A percentile compares a stretch with the other conserved stretches of the same genome.
These are phyloP conservation scores for Botryotinia convoluta DNA, from an alignment of 2,329 filamentous ascomycete genomes.

Conservation along the genomic window DNA sequence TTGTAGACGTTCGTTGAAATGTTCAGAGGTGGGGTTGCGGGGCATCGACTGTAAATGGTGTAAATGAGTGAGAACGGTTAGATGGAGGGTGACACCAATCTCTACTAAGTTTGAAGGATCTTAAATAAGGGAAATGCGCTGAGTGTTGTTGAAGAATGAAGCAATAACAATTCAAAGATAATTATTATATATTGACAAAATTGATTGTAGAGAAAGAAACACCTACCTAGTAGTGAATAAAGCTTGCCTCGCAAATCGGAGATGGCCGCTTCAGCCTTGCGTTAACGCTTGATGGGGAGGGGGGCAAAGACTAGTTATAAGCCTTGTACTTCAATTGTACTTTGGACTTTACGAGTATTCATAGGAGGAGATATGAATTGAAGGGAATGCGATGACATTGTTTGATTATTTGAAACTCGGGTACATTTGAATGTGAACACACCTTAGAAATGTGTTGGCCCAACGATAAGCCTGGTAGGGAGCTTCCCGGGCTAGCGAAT, in stretches of 20 bases:
- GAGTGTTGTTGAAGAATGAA: not conserved
- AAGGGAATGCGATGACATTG: not conserved
- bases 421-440: not conserved
- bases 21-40: slow-evolving; percentile 12
- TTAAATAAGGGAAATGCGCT: too few relatives aligned
- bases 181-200: not conserved
- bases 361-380: not conserved
- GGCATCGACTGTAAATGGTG: slow-evolving; percentile 4
- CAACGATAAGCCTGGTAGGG: not conserved
- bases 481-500: slow-evolving; percentile 14
- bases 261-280: slow-evolving; percentile 29
- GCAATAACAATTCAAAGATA: not conserved
- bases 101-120: not conserved
- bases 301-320: not conserved
- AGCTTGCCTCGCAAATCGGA: slow-evolving; percentile 25
- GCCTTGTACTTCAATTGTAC: not conserved
- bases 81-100: not conserved
- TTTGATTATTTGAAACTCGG: not conserved
- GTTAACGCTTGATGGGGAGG: not conserved
- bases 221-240: not conserved
- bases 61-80: not conserved
- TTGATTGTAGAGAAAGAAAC: not conserved
- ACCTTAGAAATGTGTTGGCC: not conserved
- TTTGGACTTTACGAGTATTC: too few relatives aligned
- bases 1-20: slow-evolving; percentile 6